Evolutionary conservation across 2,329 filamentous ascomycete species (phyloP).

Genomic region (Cytospora piceicola): DNA sequence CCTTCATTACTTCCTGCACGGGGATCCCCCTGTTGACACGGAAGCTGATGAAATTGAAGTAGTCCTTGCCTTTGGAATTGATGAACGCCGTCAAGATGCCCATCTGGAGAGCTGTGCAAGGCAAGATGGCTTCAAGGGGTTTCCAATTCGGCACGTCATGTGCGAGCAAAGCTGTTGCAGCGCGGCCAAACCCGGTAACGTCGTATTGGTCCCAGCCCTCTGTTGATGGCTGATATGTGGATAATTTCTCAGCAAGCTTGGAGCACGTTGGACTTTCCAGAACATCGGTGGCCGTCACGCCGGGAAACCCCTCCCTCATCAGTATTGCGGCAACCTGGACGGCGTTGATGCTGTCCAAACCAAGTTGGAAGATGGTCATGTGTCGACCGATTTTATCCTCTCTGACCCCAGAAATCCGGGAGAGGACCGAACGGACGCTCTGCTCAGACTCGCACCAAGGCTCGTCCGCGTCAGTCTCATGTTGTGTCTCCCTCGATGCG

Average conservation of each 20-base stretch:
- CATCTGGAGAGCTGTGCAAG: slow-evolving; percentile 79
- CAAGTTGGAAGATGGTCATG: slow-evolving; percentile 84
- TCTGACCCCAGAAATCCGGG: slow-evolving; percentile 59
- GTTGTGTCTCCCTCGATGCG: not conserved
- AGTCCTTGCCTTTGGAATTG: slow-evolving; percentile 67
- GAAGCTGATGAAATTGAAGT: slow-evolving; percentile 74
- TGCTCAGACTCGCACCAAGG: slow-evolving; percentile 57
- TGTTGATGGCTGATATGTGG: not conserved
- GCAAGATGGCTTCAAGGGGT: slow-evolving; percentile 63
- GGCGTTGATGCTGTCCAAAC: slow-evolving; percentile 88
- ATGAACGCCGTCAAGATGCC: slow-evolving; percentile 79
- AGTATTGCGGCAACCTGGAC: slow-evolving; percentile 74
- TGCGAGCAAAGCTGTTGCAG: slow-evolving; percentile 39
- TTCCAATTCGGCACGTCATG: slow-evolving; percentile 30
- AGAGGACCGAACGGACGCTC: slow-evolving; percentile 59
- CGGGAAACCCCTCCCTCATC: slow-evolving; percentile 57
- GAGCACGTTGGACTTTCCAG: slow-evolving; percentile 63
- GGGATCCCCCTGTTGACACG: slow-evolving; percentile 48
- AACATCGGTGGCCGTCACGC: slow-evolving; percentile 71
- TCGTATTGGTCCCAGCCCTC: slow-evolving; percentile 40
- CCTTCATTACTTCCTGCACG: slow-evolving; percentile 48
- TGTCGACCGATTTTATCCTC: slow-evolving; percentile 55
- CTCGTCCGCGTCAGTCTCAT: slow-evolving; percentile 22
- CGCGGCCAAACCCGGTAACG: slow-evolving; percentile 44
- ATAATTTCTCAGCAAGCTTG: slow-evolving; percentile 39